Evolutionary conservation across 768 basidiomycete species (phyloP).

Genomic region (Naematelia encephala): DNA sequence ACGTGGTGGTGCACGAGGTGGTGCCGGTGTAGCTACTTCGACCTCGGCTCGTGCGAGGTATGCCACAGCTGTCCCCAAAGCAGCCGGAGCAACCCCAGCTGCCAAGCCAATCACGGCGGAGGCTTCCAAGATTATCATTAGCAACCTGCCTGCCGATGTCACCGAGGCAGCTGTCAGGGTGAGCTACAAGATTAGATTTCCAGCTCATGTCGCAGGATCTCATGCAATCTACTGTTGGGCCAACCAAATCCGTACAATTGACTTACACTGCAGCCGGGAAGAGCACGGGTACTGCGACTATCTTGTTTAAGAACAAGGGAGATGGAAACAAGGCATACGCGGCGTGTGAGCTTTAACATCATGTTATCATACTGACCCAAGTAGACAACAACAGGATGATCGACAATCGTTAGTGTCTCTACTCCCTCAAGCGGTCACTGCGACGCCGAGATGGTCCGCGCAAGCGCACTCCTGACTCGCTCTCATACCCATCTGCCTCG

Average conservation of each 20-base stretch:
- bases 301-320: slow-evolving; percentile 79
- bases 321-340: slow-evolving; percentile 88
- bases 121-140: slow-evolving; percentile 91
- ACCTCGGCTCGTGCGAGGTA: slow-evolving; percentile 47
- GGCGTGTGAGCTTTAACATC: slow-evolving; percentile 55
- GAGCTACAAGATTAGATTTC: slow-evolving; percentile 36
- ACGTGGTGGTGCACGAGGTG: slow-evolving; percentile 45
- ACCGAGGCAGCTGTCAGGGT: slow-evolving; percentile 93
- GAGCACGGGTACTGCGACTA: slow-evolving; percentile 84
- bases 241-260: slow-evolving; percentile 75
- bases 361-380: slow-evolving; percentile 8
- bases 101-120: slow-evolving; percentile 36
- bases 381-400: slow-evolving; percentile 91
- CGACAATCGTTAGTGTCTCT: slow-evolving; percentile 98
- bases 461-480: neutral
- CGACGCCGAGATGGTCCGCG: neutral
- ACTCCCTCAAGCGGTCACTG: slow-evolving; percentile 22
- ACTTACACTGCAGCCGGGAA: slow-evolving; percentile 79
- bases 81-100: slow-evolving; percentile 19
- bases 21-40: slow-evolving; percentile 33
- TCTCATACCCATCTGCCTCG: neutral
- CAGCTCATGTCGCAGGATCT: slow-evolving; percentile 66
- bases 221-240: slow-evolving; percentile 84
- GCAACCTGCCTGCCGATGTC: slow-evolving; percentile 87
- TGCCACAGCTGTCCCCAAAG: slow-evolving; percentile 50